Evolutionary conservation across 768 basidiomycete genomes (phyloP).

Genomic region (Rhodotorula kratochvilovae): DNA sequence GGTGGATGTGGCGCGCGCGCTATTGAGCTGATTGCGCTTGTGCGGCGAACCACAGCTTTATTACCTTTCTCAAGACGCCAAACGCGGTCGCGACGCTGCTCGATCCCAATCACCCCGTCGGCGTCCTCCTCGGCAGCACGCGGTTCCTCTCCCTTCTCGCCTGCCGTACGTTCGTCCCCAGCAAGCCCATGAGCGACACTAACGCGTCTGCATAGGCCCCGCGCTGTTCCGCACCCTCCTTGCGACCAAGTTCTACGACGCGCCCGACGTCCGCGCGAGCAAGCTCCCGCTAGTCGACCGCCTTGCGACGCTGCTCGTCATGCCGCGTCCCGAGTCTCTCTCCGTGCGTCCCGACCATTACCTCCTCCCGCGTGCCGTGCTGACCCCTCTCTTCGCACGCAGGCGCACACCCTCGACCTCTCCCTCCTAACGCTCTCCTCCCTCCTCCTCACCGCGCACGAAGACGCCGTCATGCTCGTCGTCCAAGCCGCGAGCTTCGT

Average conservation of each 20-base stretch:
- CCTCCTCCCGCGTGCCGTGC: too few relatives aligned
- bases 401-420: constrained; percentile 14
- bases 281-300: constrained; percentile 30
- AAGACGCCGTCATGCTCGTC: constrained; percentile 22
- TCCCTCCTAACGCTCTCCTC: constrained; percentile 18
- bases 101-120: constrained; percentile 23
- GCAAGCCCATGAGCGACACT: too few relatives aligned
- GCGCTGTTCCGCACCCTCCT: constrained; percentile 23
- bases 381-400: background rate
- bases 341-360: background rate
- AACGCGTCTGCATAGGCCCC: constrained; percentile 20
- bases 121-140: background rate
- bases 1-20: too few relatives aligned
- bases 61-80: background rate
- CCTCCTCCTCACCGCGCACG: constrained; percentile 11
- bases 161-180: constrained; percentile 3
- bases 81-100: constrained; percentile 25
- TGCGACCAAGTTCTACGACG: constrained; percentile 19
- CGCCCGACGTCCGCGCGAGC: constrained; percentile 5
- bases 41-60: constrained; percentile 5
- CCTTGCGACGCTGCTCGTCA: constrained; percentile 14
- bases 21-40: too few relatives aligned
- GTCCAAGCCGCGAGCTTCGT: constrained; percentile 14
- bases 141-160: constrained; percentile 19
- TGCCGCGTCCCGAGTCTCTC: background rate